Conservation (phyloP, 2,329 filamentous ascomycete species). For the Diaporthe helianthi region DNA sequence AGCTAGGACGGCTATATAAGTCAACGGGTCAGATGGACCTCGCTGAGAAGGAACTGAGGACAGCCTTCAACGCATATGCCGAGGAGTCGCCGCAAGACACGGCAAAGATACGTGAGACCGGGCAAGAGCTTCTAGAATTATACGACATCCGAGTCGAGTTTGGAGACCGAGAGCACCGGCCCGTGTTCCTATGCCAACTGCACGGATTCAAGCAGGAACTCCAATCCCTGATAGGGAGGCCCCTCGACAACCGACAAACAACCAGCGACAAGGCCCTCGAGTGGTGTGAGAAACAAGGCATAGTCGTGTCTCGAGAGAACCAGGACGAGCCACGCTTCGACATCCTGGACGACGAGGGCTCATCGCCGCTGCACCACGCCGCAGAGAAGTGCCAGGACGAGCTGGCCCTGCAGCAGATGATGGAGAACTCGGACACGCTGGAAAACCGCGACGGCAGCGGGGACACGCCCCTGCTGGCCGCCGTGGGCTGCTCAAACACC, state of each 20-base stretch:
- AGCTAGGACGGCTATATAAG: constrained; percentile 28
- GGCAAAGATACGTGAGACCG: not conserved
- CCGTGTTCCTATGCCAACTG: constrained; percentile 13
- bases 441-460: not conserved
- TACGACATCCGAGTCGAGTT: not conserved
- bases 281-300: not conserved
- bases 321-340: constrained; percentile 18
- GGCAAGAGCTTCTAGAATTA: constrained; percentile 4
- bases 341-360: not conserved
- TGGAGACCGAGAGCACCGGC: not conserved
- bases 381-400: constrained; percentile 13
- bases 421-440: constrained; percentile 20
- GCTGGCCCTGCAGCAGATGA: constrained; percentile 22
- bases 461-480: constrained; percentile 27
- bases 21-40: not conserved
- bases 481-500: not conserved
- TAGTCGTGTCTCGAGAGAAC: not conserved
- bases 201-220: constrained; percentile 18
- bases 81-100: not conserved
- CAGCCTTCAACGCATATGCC: constrained; percentile 1
- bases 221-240: not conserved
- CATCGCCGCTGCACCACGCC: constrained; percentile 26
- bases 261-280: constrained; percentile 16
- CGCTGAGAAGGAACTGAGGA: constrained; percentile 10
- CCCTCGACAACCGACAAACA: not conserved